Evolutionary conservation across 2,329 filamentous ascomycete species (phyloP).

Genomic region (Fusarium proliferatum): DNA sequence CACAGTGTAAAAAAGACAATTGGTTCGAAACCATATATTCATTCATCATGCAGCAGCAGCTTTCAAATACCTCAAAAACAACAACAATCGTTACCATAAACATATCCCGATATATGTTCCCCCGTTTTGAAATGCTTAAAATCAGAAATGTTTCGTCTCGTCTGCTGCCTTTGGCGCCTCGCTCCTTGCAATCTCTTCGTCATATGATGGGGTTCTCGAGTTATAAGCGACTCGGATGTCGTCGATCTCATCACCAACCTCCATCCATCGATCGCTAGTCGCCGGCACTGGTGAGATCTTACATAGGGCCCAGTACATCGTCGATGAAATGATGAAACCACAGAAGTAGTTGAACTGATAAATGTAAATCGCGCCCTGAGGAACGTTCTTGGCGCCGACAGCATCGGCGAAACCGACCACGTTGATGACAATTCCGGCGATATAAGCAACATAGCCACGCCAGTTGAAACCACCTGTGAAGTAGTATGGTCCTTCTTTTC

Average conservation of each 20-base stretch:
- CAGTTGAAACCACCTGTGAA: constrained; percentile 80
- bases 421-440: constrained; percentile 87
- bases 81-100: neutral
- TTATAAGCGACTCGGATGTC: constrained; percentile 63
- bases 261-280: constrained; percentile 80
- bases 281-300: constrained; percentile 78
- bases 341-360: constrained; percentile 93
- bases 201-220: constrained; percentile 51
- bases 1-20: neutral
- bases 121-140: neutral
- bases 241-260: constrained; percentile 74
- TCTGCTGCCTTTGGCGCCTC: constrained; percentile 14
- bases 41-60: neutral
- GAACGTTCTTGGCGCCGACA: constrained; percentile 73
- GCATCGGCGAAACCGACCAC: constrained; percentile 91
- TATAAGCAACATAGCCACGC: constrained; percentile 85
- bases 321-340: constrained; percentile 77
- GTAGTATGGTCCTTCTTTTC: constrained; percentile 76
- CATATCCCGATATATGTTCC: neutral
- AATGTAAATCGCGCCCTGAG: constrained; percentile 82
- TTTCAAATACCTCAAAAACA: neutral
- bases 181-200: constrained; percentile 50
- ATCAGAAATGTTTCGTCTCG: constrained; percentile 27
- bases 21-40: neutral
- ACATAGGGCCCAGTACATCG: constrained; percentile 77